Evolutionary conservation across 352 stramenopile genomes (phyloP).

Genomic region (Salisapilia sapeloensis): DNA sequence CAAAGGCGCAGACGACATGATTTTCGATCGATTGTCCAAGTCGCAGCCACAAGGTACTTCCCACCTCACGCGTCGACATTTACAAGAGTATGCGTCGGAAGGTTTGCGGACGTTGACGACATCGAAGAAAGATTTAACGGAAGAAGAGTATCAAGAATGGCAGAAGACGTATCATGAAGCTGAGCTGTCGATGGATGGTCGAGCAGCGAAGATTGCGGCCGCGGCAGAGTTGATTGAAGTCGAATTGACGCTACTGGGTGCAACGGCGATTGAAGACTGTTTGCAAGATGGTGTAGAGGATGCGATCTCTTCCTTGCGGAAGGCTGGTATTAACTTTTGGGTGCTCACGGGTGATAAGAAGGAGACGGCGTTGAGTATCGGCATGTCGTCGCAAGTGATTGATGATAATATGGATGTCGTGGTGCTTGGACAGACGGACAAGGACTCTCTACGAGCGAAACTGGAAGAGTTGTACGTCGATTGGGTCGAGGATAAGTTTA

Average conservation of each 20-base stretch:
- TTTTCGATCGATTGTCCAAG: conserved; percentile 56
- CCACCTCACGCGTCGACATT: conserved; percentile 63
- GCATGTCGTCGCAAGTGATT: conserved; percentile 82
- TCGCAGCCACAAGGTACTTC: conserved; percentile 55
- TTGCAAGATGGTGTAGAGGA: conserved; percentile 87
- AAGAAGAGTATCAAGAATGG: conserved; percentile 66
- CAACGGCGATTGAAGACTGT: conserved; percentile 87
- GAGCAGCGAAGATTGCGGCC: conserved; percentile 53
- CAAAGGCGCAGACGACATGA: conserved; percentile 66
- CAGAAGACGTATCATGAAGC: conserved; percentile 49
- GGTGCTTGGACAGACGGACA: conserved; percentile 66
- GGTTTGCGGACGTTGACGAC: conserved; percentile 60
- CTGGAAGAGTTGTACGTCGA: conserved; percentile 78
- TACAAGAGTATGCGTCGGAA: conserved; percentile 70
- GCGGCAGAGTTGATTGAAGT: conserved; percentile 73
- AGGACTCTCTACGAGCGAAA: conserved; percentile 46
- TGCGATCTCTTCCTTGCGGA: conserved; percentile 82
- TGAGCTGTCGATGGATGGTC: conserved; percentile 53
- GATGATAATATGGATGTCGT: conserved; percentile 85
- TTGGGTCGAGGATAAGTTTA: conserved; percentile 78
- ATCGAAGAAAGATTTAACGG: conserved; percentile 41
- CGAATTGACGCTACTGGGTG: conserved; percentile 74
- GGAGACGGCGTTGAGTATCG: conserved; percentile 75
- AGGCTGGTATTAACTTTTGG: conserved; percentile 93
- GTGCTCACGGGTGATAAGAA: conserved; percentile 89